Evolutionary conservation across 352 stramenopile species (phyloP).

Genomic region (Phytophthora kernoviae): DNA sequence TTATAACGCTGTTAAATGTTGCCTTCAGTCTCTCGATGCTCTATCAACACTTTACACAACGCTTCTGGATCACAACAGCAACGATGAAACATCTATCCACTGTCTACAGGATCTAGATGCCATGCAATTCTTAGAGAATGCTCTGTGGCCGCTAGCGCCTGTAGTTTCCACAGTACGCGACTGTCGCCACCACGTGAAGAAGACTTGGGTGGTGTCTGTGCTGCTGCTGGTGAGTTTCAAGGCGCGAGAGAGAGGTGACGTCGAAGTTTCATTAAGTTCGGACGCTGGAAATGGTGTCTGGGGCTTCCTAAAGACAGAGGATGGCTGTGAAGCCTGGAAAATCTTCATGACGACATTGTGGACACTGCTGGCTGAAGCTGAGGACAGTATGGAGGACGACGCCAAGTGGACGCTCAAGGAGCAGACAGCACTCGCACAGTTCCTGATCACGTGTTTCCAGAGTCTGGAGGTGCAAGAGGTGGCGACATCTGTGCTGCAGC

Average conservation of each 20-base stretch:
- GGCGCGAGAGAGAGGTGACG: conserved; percentile 9
- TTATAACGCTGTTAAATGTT: conserved; percentile 9
- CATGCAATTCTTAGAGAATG: conserved; percentile 55
- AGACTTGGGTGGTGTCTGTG: conserved; percentile 49
- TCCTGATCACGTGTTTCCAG: conserved; percentile 65
- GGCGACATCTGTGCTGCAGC: conserved; percentile 55
- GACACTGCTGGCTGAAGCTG: conserved; percentile 20
- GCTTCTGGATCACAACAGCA: conserved; percentile 30
- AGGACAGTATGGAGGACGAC: conserved; percentile 15
- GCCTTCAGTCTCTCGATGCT: conserved; percentile 33
- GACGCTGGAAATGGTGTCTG: conserved; percentile 10
- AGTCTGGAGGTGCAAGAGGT: conserved; percentile 61
- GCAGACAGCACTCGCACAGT: conserved; percentile 57
- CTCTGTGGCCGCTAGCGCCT: conserved; percentile 49
- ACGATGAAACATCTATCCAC: conserved; percentile 18
- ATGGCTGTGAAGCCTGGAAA: conserved; percentile 34
- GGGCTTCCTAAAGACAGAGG: conserved; percentile 27
- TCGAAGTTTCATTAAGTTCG: neutral
- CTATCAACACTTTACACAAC: conserved; percentile 43
- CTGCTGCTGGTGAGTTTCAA: conserved; percentile 47
- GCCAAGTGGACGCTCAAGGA: conserved; percentile 58
- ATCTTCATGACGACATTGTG: conserved; percentile 47
- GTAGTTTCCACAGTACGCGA: conserved; percentile 20
- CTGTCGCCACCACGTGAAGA: conserved; percentile 42
- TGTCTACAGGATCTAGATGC: conserved; percentile 32